A percentile compares a stretch with the other conserved stretches of the same genome.
These are phyloP conservation scores for Centaurea solstitialis DNA, from an alignment of 129 eudicot genomes.

Conservation along the genomic window DNA sequence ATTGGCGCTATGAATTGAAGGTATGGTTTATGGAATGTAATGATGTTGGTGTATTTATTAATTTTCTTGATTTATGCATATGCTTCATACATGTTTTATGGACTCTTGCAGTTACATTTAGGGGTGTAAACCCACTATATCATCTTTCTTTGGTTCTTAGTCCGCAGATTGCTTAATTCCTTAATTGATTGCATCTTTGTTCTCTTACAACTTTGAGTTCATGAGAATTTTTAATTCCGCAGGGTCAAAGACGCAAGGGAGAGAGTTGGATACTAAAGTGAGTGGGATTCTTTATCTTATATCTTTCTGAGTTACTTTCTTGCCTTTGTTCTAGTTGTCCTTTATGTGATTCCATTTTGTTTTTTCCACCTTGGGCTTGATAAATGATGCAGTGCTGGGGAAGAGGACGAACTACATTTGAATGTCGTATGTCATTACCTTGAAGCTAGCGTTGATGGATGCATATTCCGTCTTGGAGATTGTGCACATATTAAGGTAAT, in stretches of 20 bases:
- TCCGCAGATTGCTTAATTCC: slow-evolving; percentile 7
- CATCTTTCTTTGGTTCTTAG: not conserved
- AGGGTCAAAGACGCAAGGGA: slow-evolving; percentile 53
- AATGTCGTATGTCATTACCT: slow-evolving; percentile 75
- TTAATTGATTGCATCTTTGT: not conserved
- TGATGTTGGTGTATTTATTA: not conserved
- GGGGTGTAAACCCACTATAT: not conserved
- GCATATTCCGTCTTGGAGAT: slow-evolving; percentile 66
- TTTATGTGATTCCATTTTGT: slow-evolving; percentile 10
- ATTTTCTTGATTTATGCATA: not conserved
- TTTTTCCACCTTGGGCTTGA: slow-evolving; percentile 12
- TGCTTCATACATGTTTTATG: slow-evolving; percentile 7
- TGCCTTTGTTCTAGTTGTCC: slow-evolving; percentile 9
- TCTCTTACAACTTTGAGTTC: slow-evolving; percentile 17
- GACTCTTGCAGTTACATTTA: not conserved
- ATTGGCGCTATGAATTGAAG: slow-evolving; percentile 86
- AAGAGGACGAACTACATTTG: slow-evolving; percentile 74
- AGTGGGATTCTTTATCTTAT: slow-evolving; percentile 48
- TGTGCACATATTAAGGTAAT: slow-evolving; percentile 71
- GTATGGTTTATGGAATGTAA: slow-evolving; percentile 28
- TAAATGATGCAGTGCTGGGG: slow-evolving; percentile 56
- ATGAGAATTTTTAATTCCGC: slow-evolving; percentile 41
- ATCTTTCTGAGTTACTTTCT: slow-evolving; percentile 25
- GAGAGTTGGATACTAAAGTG: slow-evolving; percentile 73
- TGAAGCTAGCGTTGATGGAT: slow-evolving; percentile 66